Evolutionary conservation across 2,329 filamentous ascomycete species (phyloP).

Genomic region (Talaromyces sp.): DNA sequence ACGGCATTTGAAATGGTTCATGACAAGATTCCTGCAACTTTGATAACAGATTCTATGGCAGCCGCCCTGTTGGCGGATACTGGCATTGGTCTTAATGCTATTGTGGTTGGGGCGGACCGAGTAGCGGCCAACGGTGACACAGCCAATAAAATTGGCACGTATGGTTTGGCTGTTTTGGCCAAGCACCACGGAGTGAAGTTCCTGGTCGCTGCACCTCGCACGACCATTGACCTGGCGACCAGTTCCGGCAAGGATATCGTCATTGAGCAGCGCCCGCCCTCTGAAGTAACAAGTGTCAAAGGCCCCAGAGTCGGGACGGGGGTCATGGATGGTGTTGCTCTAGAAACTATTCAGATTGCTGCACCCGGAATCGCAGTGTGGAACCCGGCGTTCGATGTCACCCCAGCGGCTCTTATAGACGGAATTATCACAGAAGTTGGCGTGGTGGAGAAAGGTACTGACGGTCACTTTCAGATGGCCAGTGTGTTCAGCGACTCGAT

Average conservation of each 20-base stretch:
- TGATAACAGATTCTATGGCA: constrained; percentile 97
- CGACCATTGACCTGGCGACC: constrained; percentile 86
- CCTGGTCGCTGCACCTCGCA: constrained; percentile 90
- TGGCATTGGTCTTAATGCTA: constrained; percentile 72
- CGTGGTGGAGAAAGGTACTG: constrained; percentile 73
- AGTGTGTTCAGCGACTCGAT: constrained; percentile 29
- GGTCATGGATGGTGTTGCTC: constrained; percentile 45
- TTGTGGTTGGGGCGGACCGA: constrained; percentile 92
- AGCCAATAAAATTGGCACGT: constrained; percentile 98
- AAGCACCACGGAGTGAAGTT: constrained; percentile 89
- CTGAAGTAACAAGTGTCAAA: constrained; percentile 82
- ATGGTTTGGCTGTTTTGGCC: constrained; percentile 87
- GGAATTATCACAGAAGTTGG: constrained; percentile 92
- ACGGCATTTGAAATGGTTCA: constrained; percentile 97
- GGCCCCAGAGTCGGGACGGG: constrained; percentile 70
- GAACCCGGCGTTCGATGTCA: constrained; percentile 98
- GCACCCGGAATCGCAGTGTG: constrained; percentile 78
- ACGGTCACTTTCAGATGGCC: constrained; percentile 68
- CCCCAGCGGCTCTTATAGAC: constrained; percentile 84
- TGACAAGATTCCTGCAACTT: constrained; percentile 84
- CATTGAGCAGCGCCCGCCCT: constrained; percentile 82
- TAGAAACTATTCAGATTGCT: constrained; percentile 76
- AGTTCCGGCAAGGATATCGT: constrained; percentile 76
- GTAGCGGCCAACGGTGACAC: constrained; percentile 97
- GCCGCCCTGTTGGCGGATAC: constrained; percentile 71